These are phyloP conservation scores for Annona cherimola DNA, from an alignment of 164 flowering plant genomes.

Conservation along the genomic window DNA sequence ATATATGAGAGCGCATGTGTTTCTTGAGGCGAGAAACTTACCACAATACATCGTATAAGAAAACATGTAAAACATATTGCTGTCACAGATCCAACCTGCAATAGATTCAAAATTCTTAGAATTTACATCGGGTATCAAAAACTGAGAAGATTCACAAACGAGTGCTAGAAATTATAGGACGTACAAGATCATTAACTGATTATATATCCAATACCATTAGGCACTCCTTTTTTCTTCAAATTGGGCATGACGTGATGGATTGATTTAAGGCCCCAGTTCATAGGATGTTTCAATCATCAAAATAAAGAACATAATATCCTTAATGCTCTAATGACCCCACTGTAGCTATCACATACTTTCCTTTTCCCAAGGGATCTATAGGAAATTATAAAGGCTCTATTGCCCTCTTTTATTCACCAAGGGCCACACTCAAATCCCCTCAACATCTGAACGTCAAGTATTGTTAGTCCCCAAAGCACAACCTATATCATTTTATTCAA, in stretches of 20 bases:
- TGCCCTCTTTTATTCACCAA: too few relatives aligned
- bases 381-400: too few relatives aligned
- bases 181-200: background rate
- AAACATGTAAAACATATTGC: conserved; percentile 92
- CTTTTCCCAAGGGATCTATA: too few relatives aligned
- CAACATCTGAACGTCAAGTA: too few relatives aligned
- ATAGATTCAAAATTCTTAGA: background rate
- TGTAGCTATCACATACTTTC: too few relatives aligned
- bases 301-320: too few relatives aligned
- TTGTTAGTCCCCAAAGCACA: too few relatives aligned
- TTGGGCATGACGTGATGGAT: background rate
- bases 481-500: too few relatives aligned
- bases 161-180: background rate
- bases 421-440: too few relatives aligned
- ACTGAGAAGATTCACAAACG: background rate
- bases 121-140: background rate
- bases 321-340: too few relatives aligned
- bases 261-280: background rate
- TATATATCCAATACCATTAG: background rate
- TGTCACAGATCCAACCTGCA: conserved; percentile 95
- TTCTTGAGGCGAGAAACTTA: conserved; percentile 25
- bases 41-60: conserved; percentile 83
- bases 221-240: background rate
- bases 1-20: too few relatives aligned
- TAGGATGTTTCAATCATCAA: background rate